Evolutionary conservation across 2,329 filamentous ascomycete genomes (phyloP).

Genomic region (Coniochaeta hoffmannii): DNA sequence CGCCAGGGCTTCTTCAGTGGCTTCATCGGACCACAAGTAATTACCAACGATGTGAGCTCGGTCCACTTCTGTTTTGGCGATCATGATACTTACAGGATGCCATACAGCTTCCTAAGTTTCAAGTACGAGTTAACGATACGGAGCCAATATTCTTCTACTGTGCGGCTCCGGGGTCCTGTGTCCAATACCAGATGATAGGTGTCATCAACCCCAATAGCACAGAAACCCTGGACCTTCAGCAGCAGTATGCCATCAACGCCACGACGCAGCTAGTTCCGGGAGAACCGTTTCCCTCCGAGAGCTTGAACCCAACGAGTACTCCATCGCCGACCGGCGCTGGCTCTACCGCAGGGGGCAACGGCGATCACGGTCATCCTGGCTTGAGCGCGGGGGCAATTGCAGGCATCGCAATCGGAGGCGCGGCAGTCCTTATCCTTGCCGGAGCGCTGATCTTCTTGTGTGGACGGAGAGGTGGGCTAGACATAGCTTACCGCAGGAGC

Average conservation of each 20-base stretch:
- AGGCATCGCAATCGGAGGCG: constrained; percentile 48
- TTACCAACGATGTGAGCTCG: background rate
- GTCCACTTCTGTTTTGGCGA: background rate
- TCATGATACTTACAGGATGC: background rate
- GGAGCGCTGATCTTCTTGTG: constrained; percentile 40
- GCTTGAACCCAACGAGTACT: constrained; percentile 13
- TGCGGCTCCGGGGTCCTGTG: constrained; percentile 58
- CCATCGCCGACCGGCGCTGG: constrained; percentile 10
- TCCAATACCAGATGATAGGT: constrained; percentile 62
- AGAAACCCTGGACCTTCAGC: constrained; percentile 39
- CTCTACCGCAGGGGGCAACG: constrained; percentile 4
- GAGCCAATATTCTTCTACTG: constrained; percentile 65
- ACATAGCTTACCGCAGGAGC: constrained; percentile 26
- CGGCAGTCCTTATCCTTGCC: constrained; percentile 34
- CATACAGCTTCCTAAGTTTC: background rate
- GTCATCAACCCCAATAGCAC: constrained; percentile 61
- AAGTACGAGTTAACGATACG: constrained; percentile 40
- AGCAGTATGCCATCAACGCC: constrained; percentile 36
- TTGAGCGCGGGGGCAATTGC: constrained; percentile 44
- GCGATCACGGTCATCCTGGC: constrained; percentile 5
- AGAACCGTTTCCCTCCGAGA: constrained; percentile 43
- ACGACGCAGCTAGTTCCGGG: constrained; percentile 49
- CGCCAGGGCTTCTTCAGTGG: constrained; percentile 47
- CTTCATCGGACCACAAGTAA: constrained; percentile 33
- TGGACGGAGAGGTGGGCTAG: constrained; percentile 31